Evolutionary conservation across 2,329 filamentous ascomycete genomes (phyloP).

Genomic region (Paracamarosporium sp.): DNA sequence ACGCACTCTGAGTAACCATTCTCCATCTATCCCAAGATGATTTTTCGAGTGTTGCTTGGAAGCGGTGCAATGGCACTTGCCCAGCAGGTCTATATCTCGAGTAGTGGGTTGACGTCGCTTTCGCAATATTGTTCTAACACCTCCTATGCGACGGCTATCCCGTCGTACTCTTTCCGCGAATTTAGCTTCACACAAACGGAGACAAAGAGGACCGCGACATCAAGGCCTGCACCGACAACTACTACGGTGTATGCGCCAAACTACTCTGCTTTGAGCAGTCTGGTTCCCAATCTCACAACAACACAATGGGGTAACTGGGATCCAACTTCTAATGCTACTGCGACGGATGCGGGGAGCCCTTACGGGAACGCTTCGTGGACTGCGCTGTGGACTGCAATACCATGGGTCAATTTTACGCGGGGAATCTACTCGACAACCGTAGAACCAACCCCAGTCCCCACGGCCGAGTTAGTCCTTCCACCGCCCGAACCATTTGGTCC

Average conservation of each 20-base stretch:
- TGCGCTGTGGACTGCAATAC: slow-evolving; percentile 44
- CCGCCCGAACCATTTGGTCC: slow-evolving; percentile 60
- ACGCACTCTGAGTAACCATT: neutral
- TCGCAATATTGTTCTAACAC: slow-evolving; percentile 35
- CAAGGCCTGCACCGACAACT: slow-evolving; percentile 38
- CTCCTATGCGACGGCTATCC: slow-evolving; percentile 33
- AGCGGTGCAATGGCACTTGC: slow-evolving; percentile 13
- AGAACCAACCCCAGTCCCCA: slow-evolving; percentile 61
- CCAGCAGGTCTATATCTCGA: slow-evolving; percentile 47
- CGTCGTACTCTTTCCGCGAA: slow-evolving; percentile 37
- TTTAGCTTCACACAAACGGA: slow-evolving; percentile 49
- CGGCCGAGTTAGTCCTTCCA: slow-evolving; percentile 62
- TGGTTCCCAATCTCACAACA: slow-evolving; percentile 45
- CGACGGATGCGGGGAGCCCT: slow-evolving; percentile 42
- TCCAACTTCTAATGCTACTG: slow-evolving; percentile 39
- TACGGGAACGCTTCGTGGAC: slow-evolving; percentile 52
- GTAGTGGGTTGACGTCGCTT: slow-evolving; percentile 32
- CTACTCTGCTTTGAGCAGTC: slow-evolving; percentile 41
- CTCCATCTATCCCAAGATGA: neutral
- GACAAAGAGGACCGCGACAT: slow-evolving; percentile 48
- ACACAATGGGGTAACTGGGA: slow-evolving; percentile 54
- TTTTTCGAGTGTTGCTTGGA: neutral
- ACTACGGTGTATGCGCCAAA: slow-evolving; percentile 46
- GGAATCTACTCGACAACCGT: slow-evolving; percentile 60
- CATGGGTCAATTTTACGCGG: slow-evolving; percentile 45